phyloP scores from a whole-genome alignment of 2,329 filamentous ascomycete genomes.

The Talaromyces sp. region DNA sequence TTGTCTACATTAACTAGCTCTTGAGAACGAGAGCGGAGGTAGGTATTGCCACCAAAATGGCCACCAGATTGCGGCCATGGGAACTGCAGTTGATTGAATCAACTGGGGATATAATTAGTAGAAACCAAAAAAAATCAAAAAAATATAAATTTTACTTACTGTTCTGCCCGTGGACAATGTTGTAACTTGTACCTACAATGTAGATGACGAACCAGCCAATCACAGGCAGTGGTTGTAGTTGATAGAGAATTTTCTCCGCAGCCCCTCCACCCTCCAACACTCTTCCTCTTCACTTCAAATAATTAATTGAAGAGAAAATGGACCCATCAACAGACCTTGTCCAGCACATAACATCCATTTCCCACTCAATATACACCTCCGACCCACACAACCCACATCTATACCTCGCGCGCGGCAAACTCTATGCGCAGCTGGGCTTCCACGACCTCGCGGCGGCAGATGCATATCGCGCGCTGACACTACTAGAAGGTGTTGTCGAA shows the following conservation, averaged over 20 bases:
- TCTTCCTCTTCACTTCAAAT: background rate
- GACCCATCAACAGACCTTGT: background rate
- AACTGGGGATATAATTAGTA: background rate
- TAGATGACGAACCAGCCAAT: background rate
- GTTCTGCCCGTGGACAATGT: background rate
- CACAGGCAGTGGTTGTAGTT: background rate
- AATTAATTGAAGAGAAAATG: background rate
- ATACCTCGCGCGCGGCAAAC: constrained; percentile 54
- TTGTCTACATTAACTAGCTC: background rate
- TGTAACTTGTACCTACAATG: background rate
- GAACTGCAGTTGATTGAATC: no score
- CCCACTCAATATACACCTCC: constrained; percentile 5
- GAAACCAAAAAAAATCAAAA: background rate
- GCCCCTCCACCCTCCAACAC: background rate
- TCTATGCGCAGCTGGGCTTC: constrained; percentile 72
- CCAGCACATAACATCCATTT: background rate
- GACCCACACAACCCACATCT: constrained; percentile 38
- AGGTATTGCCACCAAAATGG: background rate
- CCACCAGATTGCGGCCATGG: background rate
- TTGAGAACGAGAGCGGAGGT: background rate
- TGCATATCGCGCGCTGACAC: constrained; percentile 81
- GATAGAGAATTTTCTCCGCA: constrained; percentile 5
- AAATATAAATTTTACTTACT: background rate
- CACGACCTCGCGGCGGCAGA: constrained; percentile 86
- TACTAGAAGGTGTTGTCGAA: constrained; percentile 68